A percentile compares a stretch with the other conserved stretches of the same genome.
phyloP scores from a whole-genome alignment of 257 asterid species.

The Agastache rugosa region DNA sequence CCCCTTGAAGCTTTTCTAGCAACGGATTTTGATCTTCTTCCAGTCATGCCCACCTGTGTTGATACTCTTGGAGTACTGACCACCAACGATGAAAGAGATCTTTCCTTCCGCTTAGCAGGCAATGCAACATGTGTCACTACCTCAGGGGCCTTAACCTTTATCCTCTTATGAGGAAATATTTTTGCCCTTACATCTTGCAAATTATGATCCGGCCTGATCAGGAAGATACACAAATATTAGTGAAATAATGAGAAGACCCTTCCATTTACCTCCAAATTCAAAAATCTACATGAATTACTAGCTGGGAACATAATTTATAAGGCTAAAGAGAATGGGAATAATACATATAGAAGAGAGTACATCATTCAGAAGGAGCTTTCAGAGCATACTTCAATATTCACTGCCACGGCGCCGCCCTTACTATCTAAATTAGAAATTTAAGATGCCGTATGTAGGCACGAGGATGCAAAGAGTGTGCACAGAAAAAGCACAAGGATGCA shows the following conservation, averaged over 20 bases:
- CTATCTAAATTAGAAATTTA: too few species aligned
- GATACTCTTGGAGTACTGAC: conserved; percentile 65
- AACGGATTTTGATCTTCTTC: conserved; percentile 57
- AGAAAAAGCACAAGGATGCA: background rate
- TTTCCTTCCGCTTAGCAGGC: conserved; percentile 69
- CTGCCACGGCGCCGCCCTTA: too few species aligned
- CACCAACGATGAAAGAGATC: conserved; percentile 68
- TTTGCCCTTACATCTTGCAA: conserved; percentile 62
- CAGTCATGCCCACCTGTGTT: conserved; percentile 52
- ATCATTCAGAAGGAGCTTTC: too few species aligned
- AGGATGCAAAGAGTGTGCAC: background rate
- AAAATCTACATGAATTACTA: conserved; percentile 18
- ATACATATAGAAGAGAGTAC: too few species aligned
- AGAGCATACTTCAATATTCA: too few species aligned
- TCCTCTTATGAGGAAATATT: conserved; percentile 63
- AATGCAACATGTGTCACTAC: conserved; percentile 44
- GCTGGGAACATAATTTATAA: background rate
- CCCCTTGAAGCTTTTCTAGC: conserved; percentile 46
- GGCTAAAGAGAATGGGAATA: background rate
- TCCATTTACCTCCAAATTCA: conserved; percentile 14
- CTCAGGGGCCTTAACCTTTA: conserved; percentile 50
- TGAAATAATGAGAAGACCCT: conserved; percentile 7
- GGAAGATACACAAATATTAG: conserved; percentile 7
- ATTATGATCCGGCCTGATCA: conserved; percentile 62
- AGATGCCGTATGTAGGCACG: background rate